phyloP scores from a whole-genome alignment of 257 asterid species.

The Capsicum rhomboideum region DNA sequence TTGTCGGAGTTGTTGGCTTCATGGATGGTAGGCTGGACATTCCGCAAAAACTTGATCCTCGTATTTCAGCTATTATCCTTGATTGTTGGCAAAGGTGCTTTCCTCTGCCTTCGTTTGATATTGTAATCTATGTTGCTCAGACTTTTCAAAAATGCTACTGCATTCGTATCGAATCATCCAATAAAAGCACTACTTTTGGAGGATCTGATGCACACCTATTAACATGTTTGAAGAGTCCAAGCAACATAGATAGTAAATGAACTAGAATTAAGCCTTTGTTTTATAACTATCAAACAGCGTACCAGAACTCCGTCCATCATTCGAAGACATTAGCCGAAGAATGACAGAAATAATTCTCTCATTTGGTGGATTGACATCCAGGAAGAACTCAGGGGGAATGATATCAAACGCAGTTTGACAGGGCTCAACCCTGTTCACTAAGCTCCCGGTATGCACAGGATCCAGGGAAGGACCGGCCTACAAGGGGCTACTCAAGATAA shows the following conservation, averaged over 20 bases:
- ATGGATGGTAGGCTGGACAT: slow-evolving; percentile 57
- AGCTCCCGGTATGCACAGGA: too few relatives aligned
- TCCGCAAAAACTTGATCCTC: slow-evolving; percentile 46
- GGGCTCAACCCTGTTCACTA: too few relatives aligned
- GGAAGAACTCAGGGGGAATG: neutral
- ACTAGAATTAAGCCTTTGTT: neutral
- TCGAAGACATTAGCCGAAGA: slow-evolving; percentile 37
- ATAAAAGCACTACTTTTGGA: neutral
- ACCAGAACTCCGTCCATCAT: slow-evolving; percentile 65
- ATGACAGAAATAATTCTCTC: slow-evolving; percentile 34
- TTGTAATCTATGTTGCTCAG: neutral
- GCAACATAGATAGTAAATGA: neutral
- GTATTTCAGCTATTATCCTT: slow-evolving; percentile 40
- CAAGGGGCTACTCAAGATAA: neutral
- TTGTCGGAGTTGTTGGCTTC: slow-evolving; percentile 72
- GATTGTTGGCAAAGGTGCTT: slow-evolving; percentile 73
- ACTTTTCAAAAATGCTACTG: neutral
- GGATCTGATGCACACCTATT: neutral
- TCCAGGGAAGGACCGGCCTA: too few relatives aligned
- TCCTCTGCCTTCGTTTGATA: neutral
- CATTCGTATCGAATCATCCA: neutral
- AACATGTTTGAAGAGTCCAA: neutral
- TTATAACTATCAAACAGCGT: slow-evolving; percentile 21
- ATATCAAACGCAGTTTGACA: neutral
- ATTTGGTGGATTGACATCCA: slow-evolving; percentile 11